A percentile compares a stretch with the other conserved stretches of the same genome.
Conservation (phyloP, 352 stramenopile species). For the Pythium pectinolyticum region DNA sequence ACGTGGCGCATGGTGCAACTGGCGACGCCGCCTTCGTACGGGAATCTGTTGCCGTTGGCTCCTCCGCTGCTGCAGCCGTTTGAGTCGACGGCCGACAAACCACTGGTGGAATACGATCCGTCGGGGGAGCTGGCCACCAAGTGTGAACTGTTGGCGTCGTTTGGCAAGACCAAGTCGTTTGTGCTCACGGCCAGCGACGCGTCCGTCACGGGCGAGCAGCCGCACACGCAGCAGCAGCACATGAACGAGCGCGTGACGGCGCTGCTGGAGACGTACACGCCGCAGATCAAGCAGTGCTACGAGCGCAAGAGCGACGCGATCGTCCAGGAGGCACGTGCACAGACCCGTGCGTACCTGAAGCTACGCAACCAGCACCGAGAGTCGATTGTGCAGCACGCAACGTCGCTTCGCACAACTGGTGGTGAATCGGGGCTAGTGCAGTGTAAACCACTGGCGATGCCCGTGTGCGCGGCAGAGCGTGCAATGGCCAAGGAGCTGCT, state of each 20-base stretch:
- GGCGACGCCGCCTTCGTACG: too few species aligned
- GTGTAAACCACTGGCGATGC: too few species aligned
- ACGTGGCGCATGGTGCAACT: constrained; percentile 13
- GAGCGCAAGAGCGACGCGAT: constrained; percentile 49
- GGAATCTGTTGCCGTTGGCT: constrained; percentile 17
- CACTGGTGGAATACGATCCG: constrained; percentile 27
- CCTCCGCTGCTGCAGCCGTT: constrained; percentile 6
- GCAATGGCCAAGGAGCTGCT: constrained; percentile 22
- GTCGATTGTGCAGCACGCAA: not conserved
- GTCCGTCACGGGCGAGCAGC: too few species aligned
- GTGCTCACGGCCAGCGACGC: constrained; percentile 33
- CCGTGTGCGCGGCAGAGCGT: constrained; percentile 11
- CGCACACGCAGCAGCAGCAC: too few species aligned
- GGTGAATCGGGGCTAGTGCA: too few species aligned
- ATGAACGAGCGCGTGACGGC: constrained; percentile 47
- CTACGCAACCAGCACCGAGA: constrained; percentile 11
- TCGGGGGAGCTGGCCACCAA: constrained; percentile 43
- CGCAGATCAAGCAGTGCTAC: constrained; percentile 52
- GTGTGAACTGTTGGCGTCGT: constrained; percentile 44
- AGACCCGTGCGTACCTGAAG: constrained; percentile 29
- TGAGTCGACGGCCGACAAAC: constrained; percentile 16
- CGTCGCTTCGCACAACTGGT: too few species aligned
- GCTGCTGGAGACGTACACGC: constrained; percentile 45
- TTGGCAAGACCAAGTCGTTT: constrained; percentile 45
- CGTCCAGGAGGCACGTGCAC: constrained; percentile 38